Evolutionary conservation across 495 filamentous ascomycete genomes (phyloP).

Genomic region (Penicillium desertorum): DNA sequence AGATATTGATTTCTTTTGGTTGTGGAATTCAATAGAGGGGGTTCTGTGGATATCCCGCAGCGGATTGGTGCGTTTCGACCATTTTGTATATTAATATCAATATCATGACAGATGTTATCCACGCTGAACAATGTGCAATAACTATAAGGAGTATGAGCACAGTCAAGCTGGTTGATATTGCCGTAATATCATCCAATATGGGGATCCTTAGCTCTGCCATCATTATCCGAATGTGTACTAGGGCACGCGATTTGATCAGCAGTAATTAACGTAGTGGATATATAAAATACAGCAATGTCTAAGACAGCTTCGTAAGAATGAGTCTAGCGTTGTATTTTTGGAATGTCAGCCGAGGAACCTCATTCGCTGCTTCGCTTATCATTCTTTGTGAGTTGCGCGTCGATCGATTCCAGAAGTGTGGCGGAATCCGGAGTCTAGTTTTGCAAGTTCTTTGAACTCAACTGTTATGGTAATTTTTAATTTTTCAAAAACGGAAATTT

Average conservation of each 20-base stretch:
- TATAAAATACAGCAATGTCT: background rate
- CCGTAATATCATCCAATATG: no score
- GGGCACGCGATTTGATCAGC: background rate
- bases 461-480: background rate
- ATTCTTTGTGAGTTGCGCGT: slow-evolving; percentile 8
- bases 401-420: slow-evolving; percentile 16
- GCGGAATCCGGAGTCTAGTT: slow-evolving; percentile 1
- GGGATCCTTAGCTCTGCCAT: no score
- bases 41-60: background rate
- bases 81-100: background rate
- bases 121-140: background rate
- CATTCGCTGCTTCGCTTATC: slow-evolving; percentile 21
- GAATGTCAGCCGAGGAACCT: background rate
- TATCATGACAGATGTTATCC: background rate
- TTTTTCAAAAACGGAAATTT: background rate
- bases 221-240: background rate
- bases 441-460: background rate
- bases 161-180: background rate
- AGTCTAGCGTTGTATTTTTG: background rate
- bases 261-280: background rate
- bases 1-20: background rate
- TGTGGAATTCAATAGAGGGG: background rate
- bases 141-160: background rate
- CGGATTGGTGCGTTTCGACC: background rate
- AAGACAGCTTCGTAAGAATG: background rate